Evolutionary conservation across 805 yeast genomes (phyloP).

Genomic region (Blastobotrys peoriensis): DNA sequence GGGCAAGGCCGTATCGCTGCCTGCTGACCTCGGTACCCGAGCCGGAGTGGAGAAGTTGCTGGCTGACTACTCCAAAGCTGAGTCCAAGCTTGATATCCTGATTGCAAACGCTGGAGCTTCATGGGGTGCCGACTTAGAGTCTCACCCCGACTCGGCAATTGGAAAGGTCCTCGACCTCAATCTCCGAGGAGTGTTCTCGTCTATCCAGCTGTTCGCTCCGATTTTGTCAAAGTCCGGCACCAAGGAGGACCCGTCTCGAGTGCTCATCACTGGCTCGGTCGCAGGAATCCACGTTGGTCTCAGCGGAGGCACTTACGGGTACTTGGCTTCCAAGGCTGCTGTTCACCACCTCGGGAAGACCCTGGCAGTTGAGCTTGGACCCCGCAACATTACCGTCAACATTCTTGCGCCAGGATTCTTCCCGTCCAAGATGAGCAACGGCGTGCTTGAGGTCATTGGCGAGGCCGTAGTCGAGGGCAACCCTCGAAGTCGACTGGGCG

Average conservation of each 20-base stretch:
- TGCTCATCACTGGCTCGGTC: constrained; percentile 61
- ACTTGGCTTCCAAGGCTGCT: constrained; percentile 69
- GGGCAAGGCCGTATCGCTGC: constrained; percentile 40
- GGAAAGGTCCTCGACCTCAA: constrained; percentile 59
- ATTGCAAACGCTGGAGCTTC: constrained; percentile 76
- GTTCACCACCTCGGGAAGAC: constrained; percentile 60
- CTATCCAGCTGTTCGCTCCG: constrained; percentile 59
- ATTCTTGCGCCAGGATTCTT: constrained; percentile 71
- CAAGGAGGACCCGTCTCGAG: constrained; percentile 55
- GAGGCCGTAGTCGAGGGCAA: constrained; percentile 47
- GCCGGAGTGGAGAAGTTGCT: constrained; percentile 43
- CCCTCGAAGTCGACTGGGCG: constrained; percentile 62
- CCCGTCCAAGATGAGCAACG: constrained; percentile 70
- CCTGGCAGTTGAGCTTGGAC: constrained; percentile 62
- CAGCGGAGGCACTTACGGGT: constrained; percentile 58
- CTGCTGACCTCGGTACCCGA: constrained; percentile 51
- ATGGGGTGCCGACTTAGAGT: constrained; percentile 63
- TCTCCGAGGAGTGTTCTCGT: constrained; percentile 59
- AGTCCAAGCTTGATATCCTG: constrained; percentile 50
- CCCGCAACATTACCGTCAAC: constrained; percentile 61
- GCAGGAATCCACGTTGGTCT: constrained; percentile 44
- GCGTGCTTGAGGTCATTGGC: constrained; percentile 47
- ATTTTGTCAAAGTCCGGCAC: constrained; percentile 48
- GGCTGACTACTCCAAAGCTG: constrained; percentile 35
- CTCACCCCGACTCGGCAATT: constrained; percentile 56